Percentiles rank a stretch among this genome's conserved stretches.
phyloP scores from a whole-genome alignment of 192 early-diverging fungal species.

The Umbelopsis sp. region DNA sequence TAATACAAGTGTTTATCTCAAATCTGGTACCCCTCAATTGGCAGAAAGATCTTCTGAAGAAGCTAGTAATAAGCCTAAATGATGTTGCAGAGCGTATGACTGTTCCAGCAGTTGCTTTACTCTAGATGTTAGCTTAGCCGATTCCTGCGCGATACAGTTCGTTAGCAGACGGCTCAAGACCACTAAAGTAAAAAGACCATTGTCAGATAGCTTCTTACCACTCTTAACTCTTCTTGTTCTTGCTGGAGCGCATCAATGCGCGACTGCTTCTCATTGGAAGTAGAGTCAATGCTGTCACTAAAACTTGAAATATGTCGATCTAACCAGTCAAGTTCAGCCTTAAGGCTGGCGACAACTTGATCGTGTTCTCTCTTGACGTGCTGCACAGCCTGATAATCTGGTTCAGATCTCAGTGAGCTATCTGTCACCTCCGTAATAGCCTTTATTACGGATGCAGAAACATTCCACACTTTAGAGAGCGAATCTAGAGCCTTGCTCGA shows the following conservation, averaged over 20 bases:
- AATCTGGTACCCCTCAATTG: background rate
- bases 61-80: background rate
- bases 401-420: conserved; percentile 1
- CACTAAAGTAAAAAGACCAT: background rate
- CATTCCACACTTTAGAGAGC: background rate
- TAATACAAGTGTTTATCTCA: conserved; percentile 11
- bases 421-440: background rate
- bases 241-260: background rate
- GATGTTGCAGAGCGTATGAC: conserved; percentile 8
- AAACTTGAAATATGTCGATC: background rate
- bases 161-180: background rate
- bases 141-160: background rate
- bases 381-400: conserved; percentile 12
- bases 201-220: background rate
- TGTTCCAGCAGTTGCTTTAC: conserved; percentile 7
- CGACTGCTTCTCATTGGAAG: background rate
- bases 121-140: background rate
- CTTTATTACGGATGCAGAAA: background rate
- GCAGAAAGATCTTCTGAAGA: conserved; percentile 13
- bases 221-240: conserved; percentile 8
- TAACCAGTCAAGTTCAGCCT: background rate
- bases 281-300: background rate
- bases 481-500: background rate
- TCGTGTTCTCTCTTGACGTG: conserved; percentile 7
- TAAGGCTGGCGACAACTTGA: background rate